Evolutionary conservation across 345 rosid species (phyloP).

Genomic region (Eucalyptus dawsonii): DNA sequence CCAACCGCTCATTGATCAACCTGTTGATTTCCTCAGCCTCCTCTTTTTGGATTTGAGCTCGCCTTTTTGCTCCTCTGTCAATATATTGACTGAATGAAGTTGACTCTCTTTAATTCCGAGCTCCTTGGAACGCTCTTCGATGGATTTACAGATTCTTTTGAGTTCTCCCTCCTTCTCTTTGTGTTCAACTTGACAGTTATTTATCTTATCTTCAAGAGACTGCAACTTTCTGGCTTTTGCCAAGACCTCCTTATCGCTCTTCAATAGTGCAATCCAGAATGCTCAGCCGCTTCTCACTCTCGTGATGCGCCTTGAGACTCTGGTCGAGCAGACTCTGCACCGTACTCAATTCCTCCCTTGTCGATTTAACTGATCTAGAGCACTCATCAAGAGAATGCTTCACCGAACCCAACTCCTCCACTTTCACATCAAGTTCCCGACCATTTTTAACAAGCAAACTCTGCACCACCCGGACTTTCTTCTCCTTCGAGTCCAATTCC

Average conservation of each 20-base stretch:
- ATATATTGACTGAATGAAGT: background rate
- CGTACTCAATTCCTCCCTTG: conserved; percentile 1
- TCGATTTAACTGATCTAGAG: background rate
- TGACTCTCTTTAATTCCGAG: background rate
- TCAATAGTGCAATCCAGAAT: background rate
- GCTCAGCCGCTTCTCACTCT: background rate
- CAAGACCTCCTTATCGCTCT: background rate
- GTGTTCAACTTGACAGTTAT: background rate
- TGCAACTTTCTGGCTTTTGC: background rate
- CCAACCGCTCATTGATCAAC: background rate
- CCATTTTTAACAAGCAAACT: background rate
- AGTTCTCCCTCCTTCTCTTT: background rate
- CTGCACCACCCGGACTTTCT: background rate
- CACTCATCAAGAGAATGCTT: background rate
- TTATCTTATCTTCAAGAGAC: background rate
- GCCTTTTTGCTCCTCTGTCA: background rate
- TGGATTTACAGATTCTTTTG: background rate
- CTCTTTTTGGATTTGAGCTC: background rate
- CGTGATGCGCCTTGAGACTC: background rate
- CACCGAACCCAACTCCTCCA: background rate
- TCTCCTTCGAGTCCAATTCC: background rate
- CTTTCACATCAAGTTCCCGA: background rate
- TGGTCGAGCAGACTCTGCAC: background rate
- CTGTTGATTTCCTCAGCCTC: background rate
- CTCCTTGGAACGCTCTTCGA: background rate